Percentiles rank a stretch among this genome's conserved stretches.
Evolutionary conservation across 2,329 filamentous ascomycete species (phyloP).

Genomic region (Harringtonia aguacate): DNA sequence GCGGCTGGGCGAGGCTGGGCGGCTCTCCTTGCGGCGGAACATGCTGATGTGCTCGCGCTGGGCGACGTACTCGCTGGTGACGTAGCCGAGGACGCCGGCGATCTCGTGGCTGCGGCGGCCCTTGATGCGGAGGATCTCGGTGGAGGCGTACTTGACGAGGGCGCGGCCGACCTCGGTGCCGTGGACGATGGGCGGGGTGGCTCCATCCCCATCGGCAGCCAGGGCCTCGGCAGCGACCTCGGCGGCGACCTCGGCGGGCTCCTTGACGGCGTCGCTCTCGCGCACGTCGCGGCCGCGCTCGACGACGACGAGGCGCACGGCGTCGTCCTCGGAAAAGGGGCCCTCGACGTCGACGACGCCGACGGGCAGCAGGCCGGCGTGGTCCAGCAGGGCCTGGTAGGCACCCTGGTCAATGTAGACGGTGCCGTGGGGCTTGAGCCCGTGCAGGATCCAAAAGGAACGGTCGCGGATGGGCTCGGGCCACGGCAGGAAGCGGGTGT

Average conservation of each 20-base stretch:
- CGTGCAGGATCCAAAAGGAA: slow-evolving; percentile 95
- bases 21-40: slow-evolving; percentile 40
- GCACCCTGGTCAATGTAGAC: slow-evolving; percentile 91
- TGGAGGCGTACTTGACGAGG: slow-evolving; percentile 83
- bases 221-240: no score
- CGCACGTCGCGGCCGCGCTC: slow-evolving; percentile 64
- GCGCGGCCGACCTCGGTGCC: slow-evolving; percentile 75
- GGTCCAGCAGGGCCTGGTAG: slow-evolving; percentile 65
- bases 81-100: slow-evolving; percentile 69
- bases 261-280: no score
- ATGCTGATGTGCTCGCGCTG: slow-evolving; percentile 81
- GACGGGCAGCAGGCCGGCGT: slow-evolving; percentile 79
- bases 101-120: slow-evolving; percentile 79
- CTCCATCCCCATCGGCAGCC: no score
- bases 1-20: slow-evolving; percentile 32
- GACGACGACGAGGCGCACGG: slow-evolving; percentile 76
- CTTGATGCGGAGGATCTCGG: slow-evolving; percentile 75
- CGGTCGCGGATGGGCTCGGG: slow-evolving; percentile 78
- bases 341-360: slow-evolving; percentile 89
- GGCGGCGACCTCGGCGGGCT: slow-evolving; percentile 80
- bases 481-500: slow-evolving; percentile 88
- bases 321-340: slow-evolving; percentile 83
- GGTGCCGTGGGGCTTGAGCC: slow-evolving; percentile 79
- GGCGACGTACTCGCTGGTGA: slow-evolving; percentile 89
- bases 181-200: slow-evolving; percentile 49